These are phyloP conservation scores for Paecilomyces sp. DNA, from an alignment of 2,329 filamentous ascomycete genomes.

Conservation along the genomic window DNA sequence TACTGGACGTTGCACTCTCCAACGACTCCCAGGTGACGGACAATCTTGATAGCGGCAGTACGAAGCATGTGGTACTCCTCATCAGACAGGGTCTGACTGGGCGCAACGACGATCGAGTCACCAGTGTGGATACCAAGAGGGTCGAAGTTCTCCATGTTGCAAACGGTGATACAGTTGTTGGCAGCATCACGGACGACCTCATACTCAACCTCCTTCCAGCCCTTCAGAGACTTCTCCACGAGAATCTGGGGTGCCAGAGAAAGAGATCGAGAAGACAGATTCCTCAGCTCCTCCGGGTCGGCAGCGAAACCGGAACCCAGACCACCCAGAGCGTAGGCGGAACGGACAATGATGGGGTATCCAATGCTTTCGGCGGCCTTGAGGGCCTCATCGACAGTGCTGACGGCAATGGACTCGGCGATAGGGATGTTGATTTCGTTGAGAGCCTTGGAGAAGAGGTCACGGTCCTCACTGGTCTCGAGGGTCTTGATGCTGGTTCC, in stretches of 20 bases:
- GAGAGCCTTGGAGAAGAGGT: constrained; percentile 89
- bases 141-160: constrained; percentile 99
- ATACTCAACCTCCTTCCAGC: constrained; percentile 99
- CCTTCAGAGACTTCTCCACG: constrained; percentile 97
- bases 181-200: constrained; percentile 94
- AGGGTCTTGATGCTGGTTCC: constrained; percentile 92
- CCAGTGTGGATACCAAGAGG: constrained; percentile 96
- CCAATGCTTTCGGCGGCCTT: constrained; percentile 79
- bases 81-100: constrained; percentile 92
- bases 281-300: constrained; percentile 86
- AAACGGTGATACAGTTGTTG: constrained; percentile 99
- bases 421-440: constrained; percentile 98
- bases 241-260: constrained; percentile 93
- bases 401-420: constrained; percentile 88
- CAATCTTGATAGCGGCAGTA: constrained; percentile 94
- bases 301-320: constrained; percentile 94
- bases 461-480: constrained; percentile 90
- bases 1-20: constrained; percentile 99
- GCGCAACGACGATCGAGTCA: constrained; percentile 96
- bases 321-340: constrained; percentile 92
- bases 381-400: constrained; percentile 85
- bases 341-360: constrained; percentile 96
- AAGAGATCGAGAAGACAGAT: constrained; percentile 86
- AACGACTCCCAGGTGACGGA: constrained; percentile 91
- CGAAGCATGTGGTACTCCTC: constrained; percentile 99